A percentile compares a stretch with the other conserved stretches of the same genome.
Evolutionary conservation across 345 rosid genomes (phyloP).

Genomic region (Luvunga scandens): DNA sequence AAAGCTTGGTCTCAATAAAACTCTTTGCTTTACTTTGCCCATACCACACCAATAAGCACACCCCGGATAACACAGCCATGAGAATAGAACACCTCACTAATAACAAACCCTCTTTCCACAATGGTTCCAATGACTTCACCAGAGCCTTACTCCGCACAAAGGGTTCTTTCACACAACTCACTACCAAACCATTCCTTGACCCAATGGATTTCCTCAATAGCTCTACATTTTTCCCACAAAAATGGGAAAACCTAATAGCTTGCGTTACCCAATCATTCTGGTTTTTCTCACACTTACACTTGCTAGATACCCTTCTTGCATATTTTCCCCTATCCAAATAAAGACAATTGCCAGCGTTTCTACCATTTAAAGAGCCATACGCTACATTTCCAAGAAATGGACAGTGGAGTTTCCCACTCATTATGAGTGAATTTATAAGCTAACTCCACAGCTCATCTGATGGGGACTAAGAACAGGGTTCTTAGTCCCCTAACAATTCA

Average conservation of each 20-base stretch:
- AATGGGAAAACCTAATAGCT: conserved; percentile 57
- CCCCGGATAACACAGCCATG: conserved; percentile 71
- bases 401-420: conserved; percentile 52
- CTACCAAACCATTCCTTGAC: conserved; percentile 51
- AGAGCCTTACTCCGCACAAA: conserved; percentile 53
- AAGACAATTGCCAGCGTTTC: conserved; percentile 20
- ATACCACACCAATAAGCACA: conserved; percentile 84
- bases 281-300: conserved; percentile 51
- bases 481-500: conserved; percentile 50
- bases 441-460: conserved; percentile 33
- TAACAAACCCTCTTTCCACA: conserved; percentile 76
- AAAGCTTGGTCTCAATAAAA: conserved; percentile 72
- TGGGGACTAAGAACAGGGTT: conserved; percentile 66
- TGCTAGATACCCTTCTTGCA: conserved; percentile 33
- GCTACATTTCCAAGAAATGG: conserved; percentile 56
- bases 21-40: conserved; percentile 73
- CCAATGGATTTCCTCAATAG: conserved; percentile 59
- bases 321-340: conserved; percentile 26
- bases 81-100: conserved; percentile 79
- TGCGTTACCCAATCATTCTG: conserved; percentile 63
- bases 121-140: conserved; percentile 58
- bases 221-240: conserved; percentile 67
- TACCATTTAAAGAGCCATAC: conserved; percentile 22
- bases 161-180: conserved; percentile 62
- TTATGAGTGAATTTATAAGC: conserved; percentile 26